These are phyloP conservation scores for Pulveroboletus sp. DNA, from an alignment of 768 basidiomycete species.

Conservation along the genomic window DNA sequence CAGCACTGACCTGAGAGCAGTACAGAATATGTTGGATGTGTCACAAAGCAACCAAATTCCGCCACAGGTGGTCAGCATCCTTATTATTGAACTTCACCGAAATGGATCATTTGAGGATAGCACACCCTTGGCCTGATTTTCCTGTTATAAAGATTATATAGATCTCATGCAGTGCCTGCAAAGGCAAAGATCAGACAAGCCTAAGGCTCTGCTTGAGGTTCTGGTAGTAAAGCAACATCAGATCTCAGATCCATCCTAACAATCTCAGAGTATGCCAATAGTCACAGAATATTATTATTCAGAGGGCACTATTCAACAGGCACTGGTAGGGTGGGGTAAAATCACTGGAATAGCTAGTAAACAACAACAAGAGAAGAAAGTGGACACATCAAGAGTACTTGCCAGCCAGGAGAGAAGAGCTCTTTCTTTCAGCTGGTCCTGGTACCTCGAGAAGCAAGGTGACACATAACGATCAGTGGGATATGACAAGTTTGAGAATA, in stretches of 20 bases:
- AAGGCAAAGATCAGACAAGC: no score
- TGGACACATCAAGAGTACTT: conserved; percentile 17
- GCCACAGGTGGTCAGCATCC: no score
- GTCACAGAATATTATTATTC: conserved; percentile 21
- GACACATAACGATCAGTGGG: conserved; percentile 21
- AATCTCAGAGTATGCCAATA: background rate
- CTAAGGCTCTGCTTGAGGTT: no score
- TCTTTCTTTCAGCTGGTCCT: conserved; percentile 21
- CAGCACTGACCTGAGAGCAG: no score
- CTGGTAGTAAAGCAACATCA: no score
- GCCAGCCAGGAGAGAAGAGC: conserved; percentile 21
- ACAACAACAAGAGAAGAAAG: background rate
- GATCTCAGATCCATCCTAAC: background rate
- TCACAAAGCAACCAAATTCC: no score
- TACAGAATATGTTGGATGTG: no score
- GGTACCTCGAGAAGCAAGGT: conserved; percentile 21
- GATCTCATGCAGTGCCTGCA: no score
- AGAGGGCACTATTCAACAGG: conserved; percentile 18
- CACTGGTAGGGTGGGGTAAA: conserved; percentile 9
- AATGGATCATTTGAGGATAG: no score
- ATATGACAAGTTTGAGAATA: conserved; percentile 12
- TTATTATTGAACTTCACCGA: no score
- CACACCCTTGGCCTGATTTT: no score
- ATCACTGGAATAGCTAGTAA: conserved; percentile 20
- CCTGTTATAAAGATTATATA: no score